Conservation (phyloP, 139 green algal genomes). For the Ostreobium quekettii region DNA sequence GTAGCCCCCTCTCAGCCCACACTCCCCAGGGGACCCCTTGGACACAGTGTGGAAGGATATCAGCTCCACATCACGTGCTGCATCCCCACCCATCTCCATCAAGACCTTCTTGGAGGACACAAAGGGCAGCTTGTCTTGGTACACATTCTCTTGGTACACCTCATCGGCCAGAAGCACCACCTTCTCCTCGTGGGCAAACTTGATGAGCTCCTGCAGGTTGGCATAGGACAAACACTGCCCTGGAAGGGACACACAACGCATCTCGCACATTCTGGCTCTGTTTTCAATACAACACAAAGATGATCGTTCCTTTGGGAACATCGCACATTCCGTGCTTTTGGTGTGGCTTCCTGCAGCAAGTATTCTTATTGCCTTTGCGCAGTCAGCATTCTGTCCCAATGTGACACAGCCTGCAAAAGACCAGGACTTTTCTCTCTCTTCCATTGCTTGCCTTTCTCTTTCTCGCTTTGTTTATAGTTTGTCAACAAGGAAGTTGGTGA, state of each 20-base stretch:
- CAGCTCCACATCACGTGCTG: constrained; percentile 54
- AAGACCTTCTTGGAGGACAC: constrained; percentile 72
- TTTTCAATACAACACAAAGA: too few relatives aligned
- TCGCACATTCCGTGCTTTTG: too few relatives aligned
- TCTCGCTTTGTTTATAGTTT: too few relatives aligned
- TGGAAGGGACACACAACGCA: constrained; percentile 13
- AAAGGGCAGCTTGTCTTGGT: constrained; percentile 79
- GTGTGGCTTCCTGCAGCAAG: too few relatives aligned
- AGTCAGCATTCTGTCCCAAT: too few relatives aligned
- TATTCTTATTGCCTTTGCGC: too few relatives aligned
- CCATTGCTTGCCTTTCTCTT: too few relatives aligned
- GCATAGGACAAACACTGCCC: constrained; percentile 55
- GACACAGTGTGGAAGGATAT: constrained; percentile 76
- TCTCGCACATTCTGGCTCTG: too few relatives aligned
- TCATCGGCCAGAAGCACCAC: constrained; percentile 82
- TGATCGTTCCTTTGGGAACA: too few relatives aligned
- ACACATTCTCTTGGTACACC: constrained; percentile 92
- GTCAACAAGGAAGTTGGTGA: too few relatives aligned
- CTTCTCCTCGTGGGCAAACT: constrained; percentile 60
- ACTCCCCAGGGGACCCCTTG: constrained; percentile 72
- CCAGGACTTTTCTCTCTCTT: too few relatives aligned
- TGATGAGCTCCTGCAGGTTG: constrained; percentile 60
- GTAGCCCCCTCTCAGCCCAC: constrained; percentile 66
- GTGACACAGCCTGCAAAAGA: too few relatives aligned
- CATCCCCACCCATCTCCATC: constrained; percentile 54